Conservation (phyloP, 305 asterid species). For the Solanum hybrid region DNA sequence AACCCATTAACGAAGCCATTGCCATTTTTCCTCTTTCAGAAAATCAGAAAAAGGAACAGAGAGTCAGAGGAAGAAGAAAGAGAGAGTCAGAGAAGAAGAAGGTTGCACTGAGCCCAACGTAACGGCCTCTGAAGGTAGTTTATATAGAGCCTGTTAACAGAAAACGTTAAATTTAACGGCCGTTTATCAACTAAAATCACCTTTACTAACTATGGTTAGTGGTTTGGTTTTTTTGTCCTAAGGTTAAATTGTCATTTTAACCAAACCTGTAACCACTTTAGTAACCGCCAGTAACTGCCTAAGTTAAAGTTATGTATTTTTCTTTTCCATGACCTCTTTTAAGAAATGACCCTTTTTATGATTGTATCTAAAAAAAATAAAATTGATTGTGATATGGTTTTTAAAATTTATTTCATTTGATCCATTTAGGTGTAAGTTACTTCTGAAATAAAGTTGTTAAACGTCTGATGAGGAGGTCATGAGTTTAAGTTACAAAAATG, state of each 20-base stretch:
- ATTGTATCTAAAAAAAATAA: background rate
- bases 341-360: background rate
- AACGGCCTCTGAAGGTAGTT: constrained; percentile 12
- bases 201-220: constrained; percentile 2
- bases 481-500: background rate
- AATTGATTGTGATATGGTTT: background rate
- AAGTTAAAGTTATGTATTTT: background rate
- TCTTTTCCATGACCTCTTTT: background rate
- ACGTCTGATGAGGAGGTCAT: background rate
- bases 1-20: background rate
- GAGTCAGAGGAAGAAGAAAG: background rate
- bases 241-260: background rate
- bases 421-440: background rate
- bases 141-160: constrained; percentile 15
- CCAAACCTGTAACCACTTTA: background rate
- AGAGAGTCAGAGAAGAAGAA: background rate
- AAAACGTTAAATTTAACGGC: constrained; percentile 17
- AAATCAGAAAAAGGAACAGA: background rate
- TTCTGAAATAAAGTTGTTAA: background rate
- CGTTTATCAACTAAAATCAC: background rate
- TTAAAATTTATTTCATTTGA: background rate
- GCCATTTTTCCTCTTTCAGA: background rate
- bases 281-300: background rate
- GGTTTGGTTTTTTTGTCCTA: background rate
- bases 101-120: constrained; percentile 18